Conservation (phyloP, 805 yeast genomes). For the Suhomyces prunicola region DNA sequence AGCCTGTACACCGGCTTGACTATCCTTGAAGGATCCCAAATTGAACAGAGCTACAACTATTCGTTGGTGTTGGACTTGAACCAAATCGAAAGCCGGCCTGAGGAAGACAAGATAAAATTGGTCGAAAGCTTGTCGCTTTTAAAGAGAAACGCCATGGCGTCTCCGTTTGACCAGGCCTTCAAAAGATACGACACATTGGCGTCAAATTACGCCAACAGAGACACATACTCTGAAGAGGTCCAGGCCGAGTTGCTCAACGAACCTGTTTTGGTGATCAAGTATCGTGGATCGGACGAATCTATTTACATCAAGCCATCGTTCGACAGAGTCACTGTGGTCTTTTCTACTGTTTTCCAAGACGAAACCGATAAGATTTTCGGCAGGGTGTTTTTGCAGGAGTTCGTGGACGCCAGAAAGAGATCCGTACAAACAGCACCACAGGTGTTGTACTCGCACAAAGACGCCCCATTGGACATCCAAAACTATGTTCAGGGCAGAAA, state of each 20-base stretch:
- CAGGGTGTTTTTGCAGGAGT: constrained; percentile 86
- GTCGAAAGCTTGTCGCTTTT: constrained; percentile 67
- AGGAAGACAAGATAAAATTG: constrained; percentile 49
- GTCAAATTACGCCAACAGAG: constrained; percentile 38
- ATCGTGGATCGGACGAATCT: constrained; percentile 84
- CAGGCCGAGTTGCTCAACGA: constrained; percentile 46
- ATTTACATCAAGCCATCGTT: constrained; percentile 88
- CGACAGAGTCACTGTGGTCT: constrained; percentile 95
- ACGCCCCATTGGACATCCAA: constrained; percentile 82
- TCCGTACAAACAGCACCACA: constrained; percentile 98
- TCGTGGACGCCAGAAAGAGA: constrained; percentile 92
- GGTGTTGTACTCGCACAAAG: constrained; percentile 84
- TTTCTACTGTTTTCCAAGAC: constrained; percentile 91
- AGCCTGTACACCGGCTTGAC: constrained; percentile 34
- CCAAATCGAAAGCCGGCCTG: constrained; percentile 28
- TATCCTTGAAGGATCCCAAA: constrained; percentile 26
- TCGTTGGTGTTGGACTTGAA: constrained; percentile 67
- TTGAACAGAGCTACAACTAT: constrained; percentile 81
- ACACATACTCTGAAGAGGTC: constrained; percentile 43
- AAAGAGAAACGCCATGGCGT: constrained; percentile 85
- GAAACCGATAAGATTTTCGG: constrained; percentile 94
- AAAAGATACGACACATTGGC: constrained; percentile 70
- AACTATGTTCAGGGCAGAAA: constrained; percentile 40
- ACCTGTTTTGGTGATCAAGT: constrained; percentile 66
- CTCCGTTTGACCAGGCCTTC: constrained; percentile 89